A percentile compares a stretch with the other conserved stretches of the same genome.
Evolutionary conservation across 2,329 filamentous ascomycete genomes (phyloP).

Genomic region (Ceratocystis lukuohia): DNA sequence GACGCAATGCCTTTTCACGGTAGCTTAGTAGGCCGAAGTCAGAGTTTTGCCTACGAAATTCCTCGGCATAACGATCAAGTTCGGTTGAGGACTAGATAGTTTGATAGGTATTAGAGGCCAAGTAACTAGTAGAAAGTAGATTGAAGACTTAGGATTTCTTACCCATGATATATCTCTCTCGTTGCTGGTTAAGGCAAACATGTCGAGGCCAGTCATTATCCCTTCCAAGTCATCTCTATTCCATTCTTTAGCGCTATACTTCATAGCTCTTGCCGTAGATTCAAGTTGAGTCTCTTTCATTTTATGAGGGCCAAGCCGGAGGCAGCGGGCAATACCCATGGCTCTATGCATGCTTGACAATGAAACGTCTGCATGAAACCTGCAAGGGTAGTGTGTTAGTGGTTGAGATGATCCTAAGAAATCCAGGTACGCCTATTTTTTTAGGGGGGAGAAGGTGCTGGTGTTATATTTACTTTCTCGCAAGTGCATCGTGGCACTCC

Average conservation of each 20-base stretch:
- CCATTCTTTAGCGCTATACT: constrained; percentile 4
- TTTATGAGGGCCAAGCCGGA: constrained; percentile 19
- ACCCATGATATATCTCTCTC: constrained; percentile 63
- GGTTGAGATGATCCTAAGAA: background rate
- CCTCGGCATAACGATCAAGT: constrained; percentile 49
- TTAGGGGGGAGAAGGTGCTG: background rate
- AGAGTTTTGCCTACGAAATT: constrained; percentile 41
- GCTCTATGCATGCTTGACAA: constrained; percentile 57
- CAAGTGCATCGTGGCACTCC: constrained; percentile 55
- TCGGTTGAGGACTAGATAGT: constrained; percentile 41
- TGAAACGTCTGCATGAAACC: constrained; percentile 17
- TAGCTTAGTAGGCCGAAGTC: constrained; percentile 44
- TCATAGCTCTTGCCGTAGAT: background rate
- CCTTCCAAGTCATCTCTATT: constrained; percentile 41
- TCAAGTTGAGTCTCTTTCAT: background rate
- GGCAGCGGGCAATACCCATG: constrained; percentile 68
- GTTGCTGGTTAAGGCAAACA: constrained; percentile 68
- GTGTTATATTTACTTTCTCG: constrained; percentile 42
- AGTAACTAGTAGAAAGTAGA: too few relatives aligned
- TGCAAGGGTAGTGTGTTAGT: constrained; percentile 11
- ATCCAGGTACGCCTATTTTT: background rate
- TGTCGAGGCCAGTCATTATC: constrained; percentile 69
- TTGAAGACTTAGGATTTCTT: constrained; percentile 22
- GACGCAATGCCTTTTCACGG: constrained; percentile 50
- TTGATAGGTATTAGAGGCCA: background rate